Conservation (phyloP, 2,329 filamentous ascomycete genomes). For the Talaromyces funiculosus region DNA sequence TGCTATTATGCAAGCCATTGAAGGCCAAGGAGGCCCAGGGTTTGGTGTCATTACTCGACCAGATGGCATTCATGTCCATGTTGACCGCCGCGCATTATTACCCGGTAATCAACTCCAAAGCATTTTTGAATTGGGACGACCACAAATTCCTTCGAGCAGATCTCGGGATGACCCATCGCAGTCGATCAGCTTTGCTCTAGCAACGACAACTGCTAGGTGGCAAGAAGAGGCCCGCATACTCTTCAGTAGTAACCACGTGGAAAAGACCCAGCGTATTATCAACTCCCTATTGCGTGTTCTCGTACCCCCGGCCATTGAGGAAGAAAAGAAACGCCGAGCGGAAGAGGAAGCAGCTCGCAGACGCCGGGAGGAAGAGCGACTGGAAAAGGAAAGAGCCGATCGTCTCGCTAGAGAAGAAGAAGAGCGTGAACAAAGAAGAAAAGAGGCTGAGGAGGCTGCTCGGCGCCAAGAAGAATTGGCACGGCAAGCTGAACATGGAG, state of each 20-base stretch:
- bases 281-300: conserved; percentile 66
- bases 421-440: conserved; percentile 63
- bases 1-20: conserved; percentile 52
- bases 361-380: conserved; percentile 56
- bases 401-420: conserved; percentile 63
- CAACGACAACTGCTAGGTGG: conserved; percentile 71
- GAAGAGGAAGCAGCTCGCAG: conserved; percentile 52
- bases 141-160: conserved; percentile 26
- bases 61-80: conserved; percentile 51
- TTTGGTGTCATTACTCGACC: conserved; percentile 41
- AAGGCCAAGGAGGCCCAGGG: conserved; percentile 38
- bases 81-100: conserved; percentile 48
- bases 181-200: conserved; percentile 68
- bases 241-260: conserved; percentile 63
- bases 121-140: conserved; percentile 33
- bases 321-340: conserved; percentile 65
- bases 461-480: conserved; percentile 56
- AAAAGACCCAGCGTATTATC: conserved; percentile 64
- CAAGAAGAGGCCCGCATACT: conserved; percentile 84
- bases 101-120: conserved; percentile 50
- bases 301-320: conserved; percentile 77
- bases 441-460: conserved; percentile 64
- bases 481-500: conserved; percentile 52
- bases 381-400: conserved; percentile 57
- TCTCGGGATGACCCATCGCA: conserved; percentile 53